phyloP scores from a whole-genome alignment of 2,329 filamentous ascomycete genomes.

The Monilinia fructicola region DNA sequence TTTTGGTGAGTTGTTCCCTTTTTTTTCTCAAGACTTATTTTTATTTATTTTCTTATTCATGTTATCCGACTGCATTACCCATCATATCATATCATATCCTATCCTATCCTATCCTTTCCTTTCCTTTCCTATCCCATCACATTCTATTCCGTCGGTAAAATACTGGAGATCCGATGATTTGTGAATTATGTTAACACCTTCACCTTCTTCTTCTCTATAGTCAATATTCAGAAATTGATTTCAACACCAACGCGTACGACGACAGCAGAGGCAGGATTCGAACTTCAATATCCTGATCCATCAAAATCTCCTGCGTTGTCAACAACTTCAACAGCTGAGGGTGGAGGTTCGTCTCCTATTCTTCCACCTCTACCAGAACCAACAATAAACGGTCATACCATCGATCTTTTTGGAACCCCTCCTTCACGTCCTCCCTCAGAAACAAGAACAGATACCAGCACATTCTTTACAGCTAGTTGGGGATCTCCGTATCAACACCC shows the following conservation, averaged over 20 bases:
- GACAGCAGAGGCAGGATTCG: constrained; percentile 56
- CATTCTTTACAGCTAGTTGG: constrained; percentile 76
- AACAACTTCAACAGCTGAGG: constrained; percentile 60
- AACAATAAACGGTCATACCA: constrained; percentile 55
- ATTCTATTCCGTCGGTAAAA: no score
- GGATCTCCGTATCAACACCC: constrained; percentile 82
- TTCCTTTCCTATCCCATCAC: neutral
- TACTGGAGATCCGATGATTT: neutral
- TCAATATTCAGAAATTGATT: constrained; percentile 38
- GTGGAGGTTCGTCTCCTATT: constrained; percentile 56
- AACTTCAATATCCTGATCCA: constrained; percentile 31
- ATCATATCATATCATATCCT: neutral
- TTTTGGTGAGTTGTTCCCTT: constrained; percentile 21
- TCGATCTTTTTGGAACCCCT: constrained; percentile 55
- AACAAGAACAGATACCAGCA: constrained; percentile 40
- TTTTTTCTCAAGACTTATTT: neutral
- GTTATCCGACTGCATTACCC: constrained; percentile 11
- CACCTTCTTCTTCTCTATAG: constrained; percentile 7
- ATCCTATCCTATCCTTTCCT: neutral
- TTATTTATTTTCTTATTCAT: constrained; percentile 14
- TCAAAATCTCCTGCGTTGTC: constrained; percentile 60
- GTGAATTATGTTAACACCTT: constrained; percentile 4
- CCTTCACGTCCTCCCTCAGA: constrained; percentile 38
- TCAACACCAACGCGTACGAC: constrained; percentile 57
- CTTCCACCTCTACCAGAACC: constrained; percentile 60